These are phyloP conservation scores for Tricholoma sp. DNA, from an alignment of 768 basidiomycete species.

Conservation along the genomic window DNA sequence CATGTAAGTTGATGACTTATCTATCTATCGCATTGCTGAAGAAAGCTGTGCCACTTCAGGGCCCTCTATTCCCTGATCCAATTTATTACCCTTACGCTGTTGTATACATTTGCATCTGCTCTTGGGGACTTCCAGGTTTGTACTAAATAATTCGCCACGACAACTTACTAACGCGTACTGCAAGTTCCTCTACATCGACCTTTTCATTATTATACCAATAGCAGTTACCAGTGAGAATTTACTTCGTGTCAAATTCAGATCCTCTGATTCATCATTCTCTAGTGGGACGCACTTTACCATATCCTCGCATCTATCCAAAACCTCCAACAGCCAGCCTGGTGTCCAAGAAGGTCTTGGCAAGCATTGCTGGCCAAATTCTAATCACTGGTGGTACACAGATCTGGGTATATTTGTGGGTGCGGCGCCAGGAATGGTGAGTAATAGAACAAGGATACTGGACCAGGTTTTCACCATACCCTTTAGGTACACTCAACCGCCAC, in stretches of 20 bases:
- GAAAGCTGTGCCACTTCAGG: slow-evolving; percentile 40
- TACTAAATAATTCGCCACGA: slow-evolving; percentile 3
- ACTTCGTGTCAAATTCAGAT: slow-evolving; percentile 1
- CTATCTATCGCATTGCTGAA: not conserved
- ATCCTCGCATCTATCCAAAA: slow-evolving; percentile 79
- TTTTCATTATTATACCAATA: slow-evolving; percentile 96
- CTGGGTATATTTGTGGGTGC: slow-evolving; percentile 89
- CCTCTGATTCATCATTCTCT: slow-evolving; percentile 7
- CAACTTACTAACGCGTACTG: slow-evolving; percentile 7
- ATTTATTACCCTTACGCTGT: slow-evolving; percentile 93
- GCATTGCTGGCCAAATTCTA: slow-evolving; percentile 88
- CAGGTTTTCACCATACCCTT: not conserved
- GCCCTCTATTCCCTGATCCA: slow-evolving; percentile 98
- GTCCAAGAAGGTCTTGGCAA: slow-evolving; percentile 90
- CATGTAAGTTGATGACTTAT: slow-evolving; percentile 59
- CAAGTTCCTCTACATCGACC: slow-evolving; percentile 94
- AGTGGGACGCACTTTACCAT: slow-evolving; percentile 97
- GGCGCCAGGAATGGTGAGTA: slow-evolving; percentile 76
- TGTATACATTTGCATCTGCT: slow-evolving; percentile 96
- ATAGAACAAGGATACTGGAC: not conserved
- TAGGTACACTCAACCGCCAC: slow-evolving; percentile 77
- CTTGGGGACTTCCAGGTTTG: slow-evolving; percentile 93
- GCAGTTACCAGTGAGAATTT: slow-evolving; percentile 84
- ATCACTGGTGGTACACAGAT: slow-evolving; percentile 80
- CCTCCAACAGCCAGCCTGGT: slow-evolving; percentile 94